Percentiles rank a stretch among this genome's conserved stretches.
Evolutionary conservation across 1,139 yeast species (phyloP).

Genomic region (Scheffersomyces segobiensis): DNA sequence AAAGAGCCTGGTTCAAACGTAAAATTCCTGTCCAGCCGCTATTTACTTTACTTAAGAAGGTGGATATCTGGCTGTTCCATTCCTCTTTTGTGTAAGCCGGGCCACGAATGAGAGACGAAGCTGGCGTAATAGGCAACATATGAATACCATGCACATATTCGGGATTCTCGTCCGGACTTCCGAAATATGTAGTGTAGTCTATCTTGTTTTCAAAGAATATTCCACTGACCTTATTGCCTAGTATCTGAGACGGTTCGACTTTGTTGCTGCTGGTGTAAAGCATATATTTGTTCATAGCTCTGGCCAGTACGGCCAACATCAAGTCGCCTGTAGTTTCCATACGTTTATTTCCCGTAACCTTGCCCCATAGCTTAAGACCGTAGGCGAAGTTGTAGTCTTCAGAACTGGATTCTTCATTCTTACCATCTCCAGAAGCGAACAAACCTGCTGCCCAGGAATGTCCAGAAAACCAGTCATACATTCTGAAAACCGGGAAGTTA

Average conservation of each 20-base stretch:
- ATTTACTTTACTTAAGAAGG: conserved; percentile 53
- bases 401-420: conserved; percentile 77
- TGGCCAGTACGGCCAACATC: conserved; percentile 65
- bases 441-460: conserved; percentile 87
- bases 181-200: conserved; percentile 91
- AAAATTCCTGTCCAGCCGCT: conserved; percentile 91
- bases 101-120: conserved; percentile 72
- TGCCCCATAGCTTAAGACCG: conserved; percentile 83
- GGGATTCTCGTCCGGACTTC: conserved; percentile 39
- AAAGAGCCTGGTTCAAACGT: conserved; percentile 74
- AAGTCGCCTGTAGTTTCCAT: conserved; percentile 77
- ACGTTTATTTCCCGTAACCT: conserved; percentile 63
- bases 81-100: conserved; percentile 75
- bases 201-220: conserved; percentile 83
- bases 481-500: conserved; percentile 76
- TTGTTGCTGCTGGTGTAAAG: conserved; percentile 56
- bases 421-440: conserved; percentile 69
- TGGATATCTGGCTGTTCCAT: conserved; percentile 63
- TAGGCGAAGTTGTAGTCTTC: conserved; percentile 82
- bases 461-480: conserved; percentile 80
- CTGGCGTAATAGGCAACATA: conserved; percentile 88
- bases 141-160: conserved; percentile 96
- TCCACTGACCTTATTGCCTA: conserved; percentile 72
- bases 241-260: conserved; percentile 56
- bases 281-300: conserved; percentile 66